Base-by-base conservation (phyloP, 306 rosid genomes). In the Vicia sativa region DNA sequence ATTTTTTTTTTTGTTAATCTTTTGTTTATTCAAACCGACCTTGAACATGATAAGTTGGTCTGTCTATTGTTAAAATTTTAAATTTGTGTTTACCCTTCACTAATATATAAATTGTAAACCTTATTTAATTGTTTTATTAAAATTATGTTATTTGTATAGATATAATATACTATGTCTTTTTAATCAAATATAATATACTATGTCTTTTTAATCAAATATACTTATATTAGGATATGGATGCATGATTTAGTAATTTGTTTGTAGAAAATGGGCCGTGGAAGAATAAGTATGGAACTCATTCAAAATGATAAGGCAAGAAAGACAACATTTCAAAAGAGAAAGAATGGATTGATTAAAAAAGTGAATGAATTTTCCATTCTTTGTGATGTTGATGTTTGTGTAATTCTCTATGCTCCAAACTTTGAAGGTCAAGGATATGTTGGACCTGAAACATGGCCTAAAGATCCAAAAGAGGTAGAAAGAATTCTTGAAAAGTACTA, bases 251-350 rank as follows among this genome's bases (percentile, higher is more conserved):
- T 60, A 11, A 21, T 4, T 62, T 62, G 3, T 23, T 34, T 2
- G 9, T 12, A 72, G 74, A 57, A 72, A 78, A 71, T 78, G 81
- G 74, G 74, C 0, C 81, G 74, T 49, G 74, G 70, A 78, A 72
- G 71, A 52, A 48, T 72, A 72, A 9, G 66, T 2, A 72, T 78
- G 78, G 53, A 72, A 23, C 54, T 67, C 0, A 78, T 78, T 42
- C 13, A 66, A 19, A 78, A 66, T 2, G 81, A 72, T 37, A 78
- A 72, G 31, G 13, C 74, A 21, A 46, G 81, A 0, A 72, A 60
- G 61, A 41, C 70, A 41, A 78, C 78, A 66, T 78, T 72, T 13
- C 25, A 41, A 0, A 78, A 66, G 70, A 66, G 78, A 42, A 78
- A 59, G 29, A 50, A 9, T 0, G 70, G 78, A 4, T 12, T 78